Conservation (phyloP, 495 filamentous ascomycete genomes). For the Physcia stellaris region DNA sequence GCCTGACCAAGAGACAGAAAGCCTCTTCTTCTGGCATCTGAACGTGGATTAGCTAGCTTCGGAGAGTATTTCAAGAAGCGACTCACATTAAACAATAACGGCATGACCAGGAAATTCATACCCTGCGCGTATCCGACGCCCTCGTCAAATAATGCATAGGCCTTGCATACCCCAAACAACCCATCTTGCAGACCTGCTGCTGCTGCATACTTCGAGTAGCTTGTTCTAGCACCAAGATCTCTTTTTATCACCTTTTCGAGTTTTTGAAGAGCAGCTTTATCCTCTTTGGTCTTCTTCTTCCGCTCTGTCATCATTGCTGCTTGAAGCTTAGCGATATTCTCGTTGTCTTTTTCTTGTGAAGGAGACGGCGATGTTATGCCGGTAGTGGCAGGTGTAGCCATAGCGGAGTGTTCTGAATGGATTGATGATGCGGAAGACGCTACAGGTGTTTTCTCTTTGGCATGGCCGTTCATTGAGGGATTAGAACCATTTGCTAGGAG, state of each 20-base stretch:
- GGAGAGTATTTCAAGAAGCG: neutral
- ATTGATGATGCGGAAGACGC: constrained; percentile 68
- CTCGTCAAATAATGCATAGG: constrained; percentile 92
- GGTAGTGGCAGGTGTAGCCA: constrained; percentile 45
- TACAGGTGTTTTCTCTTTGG: constrained; percentile 48
- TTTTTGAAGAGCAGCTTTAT: constrained; percentile 54
- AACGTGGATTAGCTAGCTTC: neutral
- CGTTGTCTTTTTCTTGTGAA: constrained; percentile 46
- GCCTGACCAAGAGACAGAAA: constrained; percentile 77
- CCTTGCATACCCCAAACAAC: constrained; percentile 90
- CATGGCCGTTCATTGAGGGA: constrained; percentile 27
- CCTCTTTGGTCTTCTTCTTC: constrained; percentile 64
- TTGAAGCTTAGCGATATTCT: constrained; percentile 52
- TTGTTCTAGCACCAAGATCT: constrained; percentile 84
- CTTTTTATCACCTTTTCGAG: constrained; percentile 84
- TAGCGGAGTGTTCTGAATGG: constrained; percentile 64
- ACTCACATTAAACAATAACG: constrained; percentile 86
- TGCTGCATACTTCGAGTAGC: constrained; percentile 86
- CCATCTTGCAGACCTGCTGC: constrained; percentile 85
- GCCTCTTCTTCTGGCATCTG: constrained; percentile 97
- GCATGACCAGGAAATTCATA: constrained; percentile 98
- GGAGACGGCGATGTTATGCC: constrained; percentile 42
- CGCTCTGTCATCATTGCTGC: constrained; percentile 48
- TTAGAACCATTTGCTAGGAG: constrained; percentile 22
- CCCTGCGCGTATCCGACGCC: constrained; percentile 93